A percentile compares a stretch with the other conserved stretches of the same genome.
phyloP scores from a whole-genome alignment of 73 alveolate species.

The Paramecium sexaurelia region DNA sequence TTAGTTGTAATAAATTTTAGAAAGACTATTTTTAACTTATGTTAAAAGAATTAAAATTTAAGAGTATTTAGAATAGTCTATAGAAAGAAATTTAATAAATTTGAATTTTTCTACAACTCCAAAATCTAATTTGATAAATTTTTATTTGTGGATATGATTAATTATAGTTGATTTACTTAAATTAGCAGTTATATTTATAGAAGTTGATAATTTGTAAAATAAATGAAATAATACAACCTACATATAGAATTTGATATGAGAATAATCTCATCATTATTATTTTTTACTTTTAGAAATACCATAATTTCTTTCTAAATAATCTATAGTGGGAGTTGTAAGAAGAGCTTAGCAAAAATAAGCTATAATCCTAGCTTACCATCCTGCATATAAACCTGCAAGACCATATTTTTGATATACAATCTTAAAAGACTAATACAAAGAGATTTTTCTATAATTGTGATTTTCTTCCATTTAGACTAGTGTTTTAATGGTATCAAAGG shows the following conservation, averaged over 20 bases:
- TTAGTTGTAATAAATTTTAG: too few species aligned
- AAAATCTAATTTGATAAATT: neutral
- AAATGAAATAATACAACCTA: neutral
- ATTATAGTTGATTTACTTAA: neutral
- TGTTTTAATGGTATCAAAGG: conserved; percentile 46
- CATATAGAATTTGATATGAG: neutral
- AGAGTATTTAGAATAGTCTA: too few species aligned
- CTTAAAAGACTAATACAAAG: neutral
- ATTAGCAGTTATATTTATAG: neutral
- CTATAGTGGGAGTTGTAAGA: conserved; percentile 23
- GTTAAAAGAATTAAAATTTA: too few species aligned
- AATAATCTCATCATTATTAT: neutral
- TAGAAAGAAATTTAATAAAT: neutral
- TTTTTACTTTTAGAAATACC: conserved; percentile 3
- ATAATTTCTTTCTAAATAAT: conserved; percentile 39
- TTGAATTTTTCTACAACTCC: neutral
- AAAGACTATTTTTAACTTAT: too few species aligned
- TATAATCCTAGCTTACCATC: conserved; percentile 44
- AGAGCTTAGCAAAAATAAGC: conserved; percentile 37
- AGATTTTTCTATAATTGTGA: neutral
- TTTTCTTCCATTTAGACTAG: conserved; percentile 29
- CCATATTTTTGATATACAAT: conserved; percentile 6
- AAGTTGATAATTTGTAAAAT: neutral
- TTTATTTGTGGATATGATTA: neutral
- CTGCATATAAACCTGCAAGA: conserved; percentile 42